phyloP scores from a whole-genome alignment of 495 filamentous ascomycete species.

The Chaetomium fimeti region DNA sequence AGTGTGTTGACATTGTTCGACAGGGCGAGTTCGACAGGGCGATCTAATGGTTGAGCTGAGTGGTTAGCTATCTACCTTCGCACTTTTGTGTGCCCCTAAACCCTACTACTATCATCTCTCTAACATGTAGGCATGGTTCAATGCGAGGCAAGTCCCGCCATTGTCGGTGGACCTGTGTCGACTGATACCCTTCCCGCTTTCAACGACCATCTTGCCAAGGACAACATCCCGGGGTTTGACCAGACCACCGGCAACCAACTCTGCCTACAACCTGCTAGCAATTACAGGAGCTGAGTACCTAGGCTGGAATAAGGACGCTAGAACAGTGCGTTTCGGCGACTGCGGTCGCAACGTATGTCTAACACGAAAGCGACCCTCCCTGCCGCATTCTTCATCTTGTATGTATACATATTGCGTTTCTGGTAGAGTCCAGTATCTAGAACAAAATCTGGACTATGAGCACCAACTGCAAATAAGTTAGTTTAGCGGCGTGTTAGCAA shows the following conservation, averaged over 20 bases:
- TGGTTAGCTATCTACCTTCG: not conserved
- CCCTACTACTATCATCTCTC: constrained; percentile 43
- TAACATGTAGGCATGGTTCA: constrained; percentile 40
- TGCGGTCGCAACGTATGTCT: constrained; percentile 18
- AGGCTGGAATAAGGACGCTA: constrained; percentile 36
- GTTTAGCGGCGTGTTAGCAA: too few relatives aligned
- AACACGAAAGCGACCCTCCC: constrained; percentile 18
- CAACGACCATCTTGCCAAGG: constrained; percentile 59
- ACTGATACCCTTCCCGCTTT: constrained; percentile 53
- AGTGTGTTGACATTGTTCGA: constrained; percentile 58
- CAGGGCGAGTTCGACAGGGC: constrained; percentile 60
- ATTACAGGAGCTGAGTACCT: constrained; percentile 55
- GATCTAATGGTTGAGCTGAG: constrained; percentile 62
- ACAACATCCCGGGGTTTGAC: constrained; percentile 55
- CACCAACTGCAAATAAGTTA: too few relatives aligned
- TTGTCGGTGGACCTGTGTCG: constrained; percentile 50
- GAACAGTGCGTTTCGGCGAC: constrained; percentile 33
- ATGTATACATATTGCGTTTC: too few relatives aligned
- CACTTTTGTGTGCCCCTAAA: not conserved
- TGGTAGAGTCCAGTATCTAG: too few relatives aligned
- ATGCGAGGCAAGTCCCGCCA: constrained; percentile 51
- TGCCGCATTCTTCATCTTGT: constrained; percentile 26
- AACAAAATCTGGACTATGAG: too few relatives aligned
- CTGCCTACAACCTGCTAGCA: constrained; percentile 53
- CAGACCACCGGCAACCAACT: constrained; percentile 55